Evolutionary conservation across 257 asterid species (phyloP).

Genomic region (Ocimum tenuiflorum): DNA sequence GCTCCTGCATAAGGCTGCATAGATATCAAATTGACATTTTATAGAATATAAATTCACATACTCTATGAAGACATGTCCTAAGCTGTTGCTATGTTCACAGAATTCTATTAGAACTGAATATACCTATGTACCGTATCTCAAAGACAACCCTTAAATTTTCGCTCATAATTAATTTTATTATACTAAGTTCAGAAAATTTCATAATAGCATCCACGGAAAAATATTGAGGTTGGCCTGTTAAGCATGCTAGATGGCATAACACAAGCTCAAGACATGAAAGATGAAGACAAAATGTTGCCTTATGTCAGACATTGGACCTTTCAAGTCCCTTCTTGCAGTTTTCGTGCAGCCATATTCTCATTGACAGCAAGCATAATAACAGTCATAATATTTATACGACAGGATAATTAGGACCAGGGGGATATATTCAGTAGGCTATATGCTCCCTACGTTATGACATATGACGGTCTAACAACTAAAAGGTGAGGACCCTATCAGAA

Average conservation of each 20-base stretch:
- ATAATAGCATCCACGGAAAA: not conserved
- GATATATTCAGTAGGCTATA: not conserved
- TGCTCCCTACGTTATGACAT: not conserved
- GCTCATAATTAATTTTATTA: constrained; percentile 2
- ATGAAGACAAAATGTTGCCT: not conserved
- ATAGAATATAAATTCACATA: constrained; percentile 29
- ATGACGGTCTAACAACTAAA: not conserved
- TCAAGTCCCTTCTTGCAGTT: constrained; percentile 1
- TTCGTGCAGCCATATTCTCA: not conserved
- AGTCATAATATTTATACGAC: too few species aligned
- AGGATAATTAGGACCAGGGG: not conserved
- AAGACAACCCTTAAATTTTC: not conserved
- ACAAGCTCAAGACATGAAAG: constrained; percentile 5
- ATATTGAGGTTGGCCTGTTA: not conserved
- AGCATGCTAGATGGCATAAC: not conserved
- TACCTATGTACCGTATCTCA: not conserved
- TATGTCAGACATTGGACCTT: constrained; percentile 1
- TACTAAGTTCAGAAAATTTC: constrained; percentile 2
- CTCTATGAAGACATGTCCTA: not conserved
- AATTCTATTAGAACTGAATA: not conserved
- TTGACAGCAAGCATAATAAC: not conserved
- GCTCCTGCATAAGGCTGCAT: constrained; percentile 99
- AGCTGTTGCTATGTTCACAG: not conserved
- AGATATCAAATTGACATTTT: constrained; percentile 74
- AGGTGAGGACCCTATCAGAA: not conserved